These are phyloP conservation scores for Rhododendron ferrugineum DNA, from an alignment of 148 eudicot genomes.

Conservation along the genomic window DNA sequence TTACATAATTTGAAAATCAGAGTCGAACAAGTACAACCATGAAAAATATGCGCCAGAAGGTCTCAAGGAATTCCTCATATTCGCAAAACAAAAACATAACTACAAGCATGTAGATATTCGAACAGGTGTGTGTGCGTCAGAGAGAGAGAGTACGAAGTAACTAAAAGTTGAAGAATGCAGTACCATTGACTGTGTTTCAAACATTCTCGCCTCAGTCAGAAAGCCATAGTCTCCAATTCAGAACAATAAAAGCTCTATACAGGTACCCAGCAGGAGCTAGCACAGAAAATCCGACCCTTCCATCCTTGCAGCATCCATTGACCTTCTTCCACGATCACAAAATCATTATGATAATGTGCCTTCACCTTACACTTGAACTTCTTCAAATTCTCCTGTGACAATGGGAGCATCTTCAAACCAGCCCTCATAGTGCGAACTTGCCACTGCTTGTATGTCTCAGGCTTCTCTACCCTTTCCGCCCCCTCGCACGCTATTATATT, in stretches of 20 bases:
- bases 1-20: too few species aligned
- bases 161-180: background rate
- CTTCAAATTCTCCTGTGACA: conserved; percentile 9
- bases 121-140: background rate
- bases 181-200: background rate
- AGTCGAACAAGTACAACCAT: too few species aligned
- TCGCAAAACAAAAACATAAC: background rate
- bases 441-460: conserved; percentile 26
- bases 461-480: conserved; percentile 39
- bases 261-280: conserved; percentile 26
- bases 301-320: conserved; percentile 26
- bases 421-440: conserved; percentile 19
- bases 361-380: conserved; percentile 22
- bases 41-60: background rate
- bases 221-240: background rate
- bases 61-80: background rate
- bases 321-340: conserved; percentile 18
- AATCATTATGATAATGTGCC: background rate
- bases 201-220: background rate
- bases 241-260: background rate
- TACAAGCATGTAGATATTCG: background rate
- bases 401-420: conserved; percentile 23
- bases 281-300: conserved; percentile 20
- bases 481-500: conserved; percentile 83
- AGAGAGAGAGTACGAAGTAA: background rate